Conservation (phyloP, 2,329 filamentous ascomycete genomes). For the Neonectria magnoliae region DNA sequence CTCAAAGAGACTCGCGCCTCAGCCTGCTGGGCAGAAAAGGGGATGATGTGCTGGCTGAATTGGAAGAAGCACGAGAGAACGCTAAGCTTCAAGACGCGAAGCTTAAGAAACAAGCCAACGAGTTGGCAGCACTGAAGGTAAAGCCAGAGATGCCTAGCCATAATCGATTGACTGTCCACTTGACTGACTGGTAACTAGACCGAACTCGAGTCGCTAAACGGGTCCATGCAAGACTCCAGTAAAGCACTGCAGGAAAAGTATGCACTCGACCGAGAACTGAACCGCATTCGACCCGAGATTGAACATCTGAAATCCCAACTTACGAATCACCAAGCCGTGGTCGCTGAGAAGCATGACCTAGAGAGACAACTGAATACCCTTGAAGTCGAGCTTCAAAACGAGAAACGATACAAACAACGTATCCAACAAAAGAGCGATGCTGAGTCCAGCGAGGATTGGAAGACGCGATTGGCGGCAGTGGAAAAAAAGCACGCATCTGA, state of each 20-base stretch:
- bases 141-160: neutral
- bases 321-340: conserved; percentile 70
- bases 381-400: conserved; percentile 84
- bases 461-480: conserved; percentile 47
- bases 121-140: conserved; percentile 61
- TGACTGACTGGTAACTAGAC: conserved; percentile 58
- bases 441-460: conserved; percentile 55
- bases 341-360: conserved; percentile 82
- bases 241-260: conserved; percentile 72
- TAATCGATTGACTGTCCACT: neutral
- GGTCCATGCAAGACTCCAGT: conserved; percentile 73
- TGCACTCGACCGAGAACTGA: conserved; percentile 61
- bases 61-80: conserved; percentile 56
- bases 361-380: conserved; percentile 80
- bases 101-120: conserved; percentile 59
- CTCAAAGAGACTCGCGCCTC: conserved; percentile 68
- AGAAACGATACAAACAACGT: conserved; percentile 60
- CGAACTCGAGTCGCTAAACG: conserved; percentile 76
- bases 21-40: conserved; percentile 55
- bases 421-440: conserved; percentile 47
- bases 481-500: conserved; percentile 52
- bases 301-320: conserved; percentile 66
- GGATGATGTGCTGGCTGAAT: conserved; percentile 52
- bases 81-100: conserved; percentile 58
- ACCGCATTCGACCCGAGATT: conserved; percentile 63